Base-by-base conservation (phyloP, 352 stramenopile species). In the Pythium oligandrum region DNA sequence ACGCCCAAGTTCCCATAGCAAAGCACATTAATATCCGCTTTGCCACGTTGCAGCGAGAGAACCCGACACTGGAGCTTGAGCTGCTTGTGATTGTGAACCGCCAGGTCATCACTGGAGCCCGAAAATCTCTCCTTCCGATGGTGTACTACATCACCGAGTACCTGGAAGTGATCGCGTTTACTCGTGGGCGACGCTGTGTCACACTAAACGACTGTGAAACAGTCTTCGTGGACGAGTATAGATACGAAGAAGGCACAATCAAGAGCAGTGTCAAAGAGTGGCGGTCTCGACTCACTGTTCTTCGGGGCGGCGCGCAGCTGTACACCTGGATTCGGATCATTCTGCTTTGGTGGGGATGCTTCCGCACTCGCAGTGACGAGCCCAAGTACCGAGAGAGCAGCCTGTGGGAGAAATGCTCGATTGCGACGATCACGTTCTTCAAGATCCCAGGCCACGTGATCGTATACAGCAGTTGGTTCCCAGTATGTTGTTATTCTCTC, bases 401-500 rank as follows among this genome's bases (percentile, higher is more conserved):
- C 3, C 12, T 47, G 44, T 40, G 6, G 8, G 4, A 32, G 6
- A 32, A 36, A 17, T n/a, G 7, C 30, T 37, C 34, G 37, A 26
- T 33, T 26, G 45, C 43, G 35, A 4, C 51, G 11, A 5, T 1
- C 8, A 63, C 55, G 33, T 11, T 69, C 6, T 39, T 53, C 5
- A 50, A 46, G 40, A 54, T 70, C 30, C 57, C 62, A 9, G 39
- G 47, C 39, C 62, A 70, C 36, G 33, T 54, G 0, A 33, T 70
- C 2, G 51, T 63, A 2, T 70, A 71, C 61, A 48, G 51, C 31
- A 70, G 59, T 31, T 73, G 64, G 64, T 36, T 66, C 26, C 68
- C 68, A 2, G 40, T 76, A 11, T n/a, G 63, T 3, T 40, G 48
- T 33, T 78, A 78, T 39, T 35, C 57, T 0, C 6, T 72, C 4